Evolutionary conservation across 148 eudicot species (phyloP).

Genomic region (Rhododendron williamsianum): DNA sequence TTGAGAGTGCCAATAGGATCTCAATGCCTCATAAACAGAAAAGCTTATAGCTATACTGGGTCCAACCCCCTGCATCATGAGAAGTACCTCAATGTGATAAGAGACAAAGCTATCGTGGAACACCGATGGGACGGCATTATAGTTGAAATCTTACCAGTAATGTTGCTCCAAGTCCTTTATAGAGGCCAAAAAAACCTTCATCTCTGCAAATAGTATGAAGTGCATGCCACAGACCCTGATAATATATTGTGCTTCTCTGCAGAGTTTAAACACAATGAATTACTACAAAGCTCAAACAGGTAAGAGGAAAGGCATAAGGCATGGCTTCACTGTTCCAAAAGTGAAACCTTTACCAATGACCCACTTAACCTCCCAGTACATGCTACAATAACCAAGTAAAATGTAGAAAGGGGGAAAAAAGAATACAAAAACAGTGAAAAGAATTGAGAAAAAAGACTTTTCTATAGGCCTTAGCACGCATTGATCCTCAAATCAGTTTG

Average conservation of each 20-base stretch:
- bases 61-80: slow-evolving; percentile 71
- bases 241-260: slow-evolving; percentile 70
- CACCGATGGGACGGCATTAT: not conserved
- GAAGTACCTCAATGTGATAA: not conserved
- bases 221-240: slow-evolving; percentile 72
- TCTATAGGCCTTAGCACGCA: not conserved
- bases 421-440: not conserved
- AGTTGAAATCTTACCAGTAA: slow-evolving; percentile 48
- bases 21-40: slow-evolving; percentile 68
- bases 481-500: not conserved
- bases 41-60: slow-evolving; percentile 91
- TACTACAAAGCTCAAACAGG: slow-evolving; percentile 1
- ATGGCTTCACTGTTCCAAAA: not conserved
- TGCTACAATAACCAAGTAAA: not conserved
- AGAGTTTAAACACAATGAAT: slow-evolving; percentile 6
- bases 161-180: slow-evolving; percentile 88
- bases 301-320: not conserved
- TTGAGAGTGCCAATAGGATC: slow-evolving; percentile 57
- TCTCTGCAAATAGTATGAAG: slow-evolving; percentile 71
- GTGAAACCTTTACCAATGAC: not conserved
- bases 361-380: not conserved
- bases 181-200: slow-evolving; percentile 74
- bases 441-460: not conserved
- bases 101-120: not conserved
- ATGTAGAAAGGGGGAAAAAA: not conserved